phyloP scores from a whole-genome alignment of 176 grass and related monocot species.

The Neostapfia colusana region DNA sequence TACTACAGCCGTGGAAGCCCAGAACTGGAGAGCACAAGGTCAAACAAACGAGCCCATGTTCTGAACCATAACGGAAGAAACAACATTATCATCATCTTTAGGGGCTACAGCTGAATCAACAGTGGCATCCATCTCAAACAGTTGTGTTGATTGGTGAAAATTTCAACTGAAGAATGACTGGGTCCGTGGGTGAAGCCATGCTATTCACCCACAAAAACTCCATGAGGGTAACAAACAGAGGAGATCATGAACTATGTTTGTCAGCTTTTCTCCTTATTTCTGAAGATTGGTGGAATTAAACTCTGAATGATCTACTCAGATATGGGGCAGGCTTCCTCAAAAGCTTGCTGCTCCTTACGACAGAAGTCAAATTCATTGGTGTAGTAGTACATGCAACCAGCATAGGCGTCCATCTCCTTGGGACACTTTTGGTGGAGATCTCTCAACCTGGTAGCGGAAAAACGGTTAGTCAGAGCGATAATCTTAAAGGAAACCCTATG shows the following conservation, averaged over 20 bases:
- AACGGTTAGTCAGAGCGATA: neutral
- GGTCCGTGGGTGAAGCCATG: conserved; percentile 25
- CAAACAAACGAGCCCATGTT: neutral
- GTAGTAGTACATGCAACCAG: conserved; percentile 94
- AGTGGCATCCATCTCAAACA: conserved; percentile 27
- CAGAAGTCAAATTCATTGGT: conserved; percentile 90
- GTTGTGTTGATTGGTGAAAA: conserved; percentile 29
- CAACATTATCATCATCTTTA: neutral
- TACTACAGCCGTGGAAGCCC: neutral
- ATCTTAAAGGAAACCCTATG: neutral
- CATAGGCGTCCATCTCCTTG: conserved; percentile 81
- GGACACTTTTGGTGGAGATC: conserved; percentile 78
- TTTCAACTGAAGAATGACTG: neutral
- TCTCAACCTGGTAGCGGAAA: conserved; percentile 60
- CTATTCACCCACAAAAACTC: conserved; percentile 47
- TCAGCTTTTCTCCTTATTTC: conserved; percentile 68
- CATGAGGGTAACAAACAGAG: conserved; percentile 46
- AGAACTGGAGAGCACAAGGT: neutral
- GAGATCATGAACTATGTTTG: conserved; percentile 54
- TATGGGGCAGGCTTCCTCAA: conserved; percentile 66
- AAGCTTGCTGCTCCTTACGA: conserved; percentile 86
- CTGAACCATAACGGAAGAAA: neutral
- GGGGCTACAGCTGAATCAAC: conserved; percentile 18
- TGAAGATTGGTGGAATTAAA: conserved; percentile 36
- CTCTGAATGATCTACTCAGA: conserved; percentile 51